Base-by-base conservation (phyloP, 2,329 filamentous ascomycete species). In the Fusarium ambrosium region DNA sequence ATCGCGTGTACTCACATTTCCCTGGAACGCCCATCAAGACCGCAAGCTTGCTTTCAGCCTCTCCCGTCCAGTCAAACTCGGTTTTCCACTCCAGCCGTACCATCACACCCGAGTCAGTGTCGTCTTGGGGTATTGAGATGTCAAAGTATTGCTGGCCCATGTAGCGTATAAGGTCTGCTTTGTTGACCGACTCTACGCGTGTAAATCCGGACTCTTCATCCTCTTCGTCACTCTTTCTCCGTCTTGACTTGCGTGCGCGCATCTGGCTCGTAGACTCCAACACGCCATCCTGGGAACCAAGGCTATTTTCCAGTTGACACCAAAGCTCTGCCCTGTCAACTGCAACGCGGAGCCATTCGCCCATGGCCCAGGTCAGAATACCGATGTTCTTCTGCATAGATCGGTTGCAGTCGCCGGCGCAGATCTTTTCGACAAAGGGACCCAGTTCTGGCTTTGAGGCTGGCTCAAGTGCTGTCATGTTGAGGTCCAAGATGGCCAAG, bases 11-110 rank as follows among this genome's bases (percentile, higher is more conserved):
- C 91, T 88, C 82, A 94, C 92, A 94, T 79, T 89, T 89, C 9
- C 84, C 86, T 1, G 92, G 92, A 45, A 91, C 83, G 6, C 88
- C 88, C 3, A 90, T 83, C 71, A 89, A 79, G 13, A 92, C 84
- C 6, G 83, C 83, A 18, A 94, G 81, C 53, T 85, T 84, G 74
- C 89, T 93, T 77, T 89, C 87, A 6, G 91, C 92, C 78, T 94
- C 92, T 7, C 92, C 92, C 0, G 92, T 92, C 92, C 92, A 94
- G 80, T 94, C 92, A 77, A 94, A 93, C 2, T 82, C 82, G 51
- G 93, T 90, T 56, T 82, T 84, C 92, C 92, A 94, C 66, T 87
- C 85, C 2, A 94, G 82, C 29, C 89, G 86, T 6, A 91, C 65
- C 13, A 85, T 80, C 3, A 87, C 84, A 11, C 83, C 70, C 1